phyloP scores from a whole-genome alignment of 495 filamentous ascomycete species.

The Sordaria brevicollis region DNA sequence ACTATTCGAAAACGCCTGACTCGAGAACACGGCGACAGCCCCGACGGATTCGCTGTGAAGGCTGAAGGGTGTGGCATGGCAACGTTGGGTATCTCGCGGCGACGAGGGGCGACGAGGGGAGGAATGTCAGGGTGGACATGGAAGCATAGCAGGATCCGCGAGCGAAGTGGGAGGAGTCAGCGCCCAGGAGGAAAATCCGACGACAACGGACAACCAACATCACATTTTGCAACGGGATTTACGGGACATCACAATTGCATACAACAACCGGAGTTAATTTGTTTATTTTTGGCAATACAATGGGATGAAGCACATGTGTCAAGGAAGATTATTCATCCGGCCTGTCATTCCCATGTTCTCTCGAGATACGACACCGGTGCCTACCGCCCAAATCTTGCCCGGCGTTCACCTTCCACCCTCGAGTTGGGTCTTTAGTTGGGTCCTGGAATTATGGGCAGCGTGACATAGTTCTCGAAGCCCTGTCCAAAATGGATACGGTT shows the following conservation, averaged over 20 bases:
- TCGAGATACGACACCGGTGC: not conserved
- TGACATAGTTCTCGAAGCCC: conserved; percentile 42
- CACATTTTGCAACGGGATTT: not conserved
- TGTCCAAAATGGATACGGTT: conserved; percentile 49
- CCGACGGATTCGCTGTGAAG: not conserved
- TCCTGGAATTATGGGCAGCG: conserved; percentile 43
- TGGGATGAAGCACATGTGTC: not conserved
- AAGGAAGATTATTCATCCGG: not conserved
- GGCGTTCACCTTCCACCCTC: not conserved
- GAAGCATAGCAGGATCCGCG: not conserved
- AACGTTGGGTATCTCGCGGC: not conserved
- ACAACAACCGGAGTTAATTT: not conserved
- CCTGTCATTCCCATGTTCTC: not conserved
- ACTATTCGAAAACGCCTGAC: not conserved
- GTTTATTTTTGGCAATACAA: not conserved
- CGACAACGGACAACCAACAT: not conserved
- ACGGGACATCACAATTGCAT: not conserved
- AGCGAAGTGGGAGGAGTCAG: not conserved
- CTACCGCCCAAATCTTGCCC: not conserved
- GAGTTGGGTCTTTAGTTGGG: not conserved
- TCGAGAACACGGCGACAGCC: not conserved
- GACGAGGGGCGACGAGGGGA: not conserved
- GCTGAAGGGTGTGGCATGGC: not conserved
- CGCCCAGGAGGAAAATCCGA: not conserved
- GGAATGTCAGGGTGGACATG: not conserved